A percentile compares a stretch with the other conserved stretches of the same genome.
Evolutionary conservation across 208 protist species (phyloP).

Genomic region (Herpetomonas tarakana): DNA sequence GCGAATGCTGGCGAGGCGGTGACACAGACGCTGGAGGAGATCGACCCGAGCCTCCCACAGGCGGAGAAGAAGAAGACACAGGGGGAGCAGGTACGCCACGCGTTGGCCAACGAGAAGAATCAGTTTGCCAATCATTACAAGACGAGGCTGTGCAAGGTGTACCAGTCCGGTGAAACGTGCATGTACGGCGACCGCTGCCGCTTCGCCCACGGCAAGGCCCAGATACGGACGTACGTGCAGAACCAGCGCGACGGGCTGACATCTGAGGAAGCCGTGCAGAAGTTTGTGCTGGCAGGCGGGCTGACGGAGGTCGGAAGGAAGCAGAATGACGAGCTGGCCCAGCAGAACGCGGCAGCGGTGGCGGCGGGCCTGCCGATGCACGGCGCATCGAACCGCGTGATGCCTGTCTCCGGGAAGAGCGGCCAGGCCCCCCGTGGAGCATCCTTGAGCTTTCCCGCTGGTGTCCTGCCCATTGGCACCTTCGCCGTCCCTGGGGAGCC

Average conservation of each 20-base stretch:
- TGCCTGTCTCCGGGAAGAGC: too few species aligned
- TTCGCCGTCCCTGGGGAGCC: not conserved
- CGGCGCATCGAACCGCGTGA: not conserved
- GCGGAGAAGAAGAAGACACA: too few species aligned
- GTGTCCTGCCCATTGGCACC: not conserved
- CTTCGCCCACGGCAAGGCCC: constrained; percentile 28
- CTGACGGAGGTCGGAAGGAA: not conserved
- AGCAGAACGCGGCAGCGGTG: not conserved
- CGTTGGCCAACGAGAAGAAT: not conserved
- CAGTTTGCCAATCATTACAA: not conserved
- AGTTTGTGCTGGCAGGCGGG: not conserved
- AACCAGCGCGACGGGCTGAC: constrained; percentile 2
- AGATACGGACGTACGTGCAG: constrained; percentile 17
- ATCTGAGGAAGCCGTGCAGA: not conserved
- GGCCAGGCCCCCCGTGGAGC: too few species aligned
- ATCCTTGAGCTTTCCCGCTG: too few species aligned
- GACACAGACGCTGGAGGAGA: too few species aligned
- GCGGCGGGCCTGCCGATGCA: not conserved
- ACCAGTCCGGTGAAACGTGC: constrained; percentile 2
- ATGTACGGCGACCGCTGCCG: constrained; percentile 25
- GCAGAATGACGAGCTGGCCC: not conserved
- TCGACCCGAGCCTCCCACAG: too few species aligned
- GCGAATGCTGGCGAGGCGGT: too few species aligned
- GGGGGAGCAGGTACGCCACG: too few species aligned
- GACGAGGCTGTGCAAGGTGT: not conserved